Conservation (phyloP, 177 flowering plant species). For the Tripterygium wilfordii region DNA sequence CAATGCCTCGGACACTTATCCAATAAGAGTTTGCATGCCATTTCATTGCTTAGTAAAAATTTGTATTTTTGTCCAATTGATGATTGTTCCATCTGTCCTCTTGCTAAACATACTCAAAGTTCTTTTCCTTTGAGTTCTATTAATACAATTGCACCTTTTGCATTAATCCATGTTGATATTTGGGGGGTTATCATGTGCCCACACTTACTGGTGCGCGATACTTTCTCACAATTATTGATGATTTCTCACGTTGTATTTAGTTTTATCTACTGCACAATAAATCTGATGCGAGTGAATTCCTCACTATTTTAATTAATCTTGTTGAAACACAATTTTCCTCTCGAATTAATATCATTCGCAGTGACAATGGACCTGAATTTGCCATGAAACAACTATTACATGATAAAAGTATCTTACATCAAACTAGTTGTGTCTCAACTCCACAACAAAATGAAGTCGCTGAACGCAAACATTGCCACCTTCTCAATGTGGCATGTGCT, state of each 20-base stretch:
- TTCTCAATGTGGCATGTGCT: background rate
- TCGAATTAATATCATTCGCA: background rate
- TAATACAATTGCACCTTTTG: background rate
- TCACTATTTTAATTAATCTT: no score
- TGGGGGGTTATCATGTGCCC: background rate
- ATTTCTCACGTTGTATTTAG: conserved; percentile 1
- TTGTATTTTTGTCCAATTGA: no score
- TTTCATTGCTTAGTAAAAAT: no score
- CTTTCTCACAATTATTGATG: conserved; percentile 2
- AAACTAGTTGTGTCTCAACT: no score
- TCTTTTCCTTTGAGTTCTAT: background rate
- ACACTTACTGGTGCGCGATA: background rate
- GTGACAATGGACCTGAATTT: conserved; percentile 1
- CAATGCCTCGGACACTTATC: background rate
- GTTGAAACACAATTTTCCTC: background rate
- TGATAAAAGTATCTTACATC: background rate
- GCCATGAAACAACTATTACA: background rate
- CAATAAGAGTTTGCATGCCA: no score
- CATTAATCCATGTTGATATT: background rate
- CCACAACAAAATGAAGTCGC: conserved; percentile 1
- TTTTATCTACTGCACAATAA: background rate
- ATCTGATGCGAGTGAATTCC: background rate
- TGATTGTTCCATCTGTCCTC: background rate
- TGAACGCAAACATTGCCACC: conserved; percentile 1
- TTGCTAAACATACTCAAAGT: background rate